Conservation (phyloP, 1,284 basidiomycete genomes). For the Malassezia vespertilionis region DNA sequence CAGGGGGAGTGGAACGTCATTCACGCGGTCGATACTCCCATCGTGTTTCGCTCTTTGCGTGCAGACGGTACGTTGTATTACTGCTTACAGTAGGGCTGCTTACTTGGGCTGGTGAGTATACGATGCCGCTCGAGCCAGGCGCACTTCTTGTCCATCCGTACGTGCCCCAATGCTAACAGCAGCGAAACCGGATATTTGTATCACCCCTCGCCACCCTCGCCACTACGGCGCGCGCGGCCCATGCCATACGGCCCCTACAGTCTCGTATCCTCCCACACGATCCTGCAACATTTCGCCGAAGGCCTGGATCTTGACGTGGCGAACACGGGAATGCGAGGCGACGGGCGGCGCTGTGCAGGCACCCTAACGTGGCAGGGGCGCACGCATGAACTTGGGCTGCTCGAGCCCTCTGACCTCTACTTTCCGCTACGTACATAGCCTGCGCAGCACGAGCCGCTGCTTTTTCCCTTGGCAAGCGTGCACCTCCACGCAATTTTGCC, state of each 20-base stretch:
- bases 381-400: neutral
- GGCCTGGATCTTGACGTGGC: conserved; percentile 14
- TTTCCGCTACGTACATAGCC: no score
- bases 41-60: conserved; percentile 42
- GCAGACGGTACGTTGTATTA: neutral
- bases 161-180: neutral
- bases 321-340: neutral
- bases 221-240: conserved; percentile 1
- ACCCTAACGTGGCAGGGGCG: conserved; percentile 3
- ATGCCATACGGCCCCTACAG: conserved; percentile 13
- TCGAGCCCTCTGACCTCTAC: neutral
- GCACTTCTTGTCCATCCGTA: conserved; percentile 18
- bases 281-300: conserved; percentile 9
- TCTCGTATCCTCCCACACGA: conserved; percentile 11
- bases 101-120: conserved; percentile 13
- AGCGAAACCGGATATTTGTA: conserved; percentile 15
- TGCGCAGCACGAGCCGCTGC: no score
- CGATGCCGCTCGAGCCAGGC: neutral
- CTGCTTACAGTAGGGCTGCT: conserved; percentile 5
- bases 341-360: conserved; percentile 4
- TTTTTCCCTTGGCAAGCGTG: no score
- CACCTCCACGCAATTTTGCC: no score
- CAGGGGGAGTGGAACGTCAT: conserved; percentile 42
- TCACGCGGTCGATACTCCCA: conserved; percentile 36
- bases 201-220: conserved; percentile 11